Percentiles rank a stretch among this genome's conserved stretches.
These are phyloP conservation scores for Cicer arietinum DNA, from an alignment of 306 rosid species.

Conservation along the genomic window DNA sequence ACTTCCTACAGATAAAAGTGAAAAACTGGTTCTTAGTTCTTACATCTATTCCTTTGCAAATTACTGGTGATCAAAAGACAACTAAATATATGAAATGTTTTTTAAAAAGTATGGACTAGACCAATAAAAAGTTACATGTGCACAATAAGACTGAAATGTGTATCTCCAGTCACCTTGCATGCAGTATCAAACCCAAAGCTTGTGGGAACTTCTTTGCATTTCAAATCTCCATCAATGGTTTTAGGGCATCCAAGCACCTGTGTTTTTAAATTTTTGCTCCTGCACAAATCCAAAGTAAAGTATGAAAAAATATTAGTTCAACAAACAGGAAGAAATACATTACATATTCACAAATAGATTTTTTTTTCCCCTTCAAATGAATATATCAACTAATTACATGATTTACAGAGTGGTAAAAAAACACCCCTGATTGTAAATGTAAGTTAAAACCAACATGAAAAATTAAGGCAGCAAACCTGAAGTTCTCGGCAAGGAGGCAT, in stretches of 20 bases:
- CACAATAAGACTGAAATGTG: constrained; percentile 8
- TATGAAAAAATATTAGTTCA: constrained; percentile 3
- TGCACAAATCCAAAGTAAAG: constrained; percentile 46
- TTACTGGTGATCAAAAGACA: neutral
- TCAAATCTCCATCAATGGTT: constrained; percentile 96
- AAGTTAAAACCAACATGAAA: constrained; percentile 18
- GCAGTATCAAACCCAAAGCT: constrained; percentile 99
- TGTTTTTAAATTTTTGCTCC: constrained; percentile 82
- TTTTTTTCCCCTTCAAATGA: constrained; percentile 12
- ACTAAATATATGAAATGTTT: constrained; percentile 7
- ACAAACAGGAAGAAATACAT: neutral
- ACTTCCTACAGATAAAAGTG: constrained; percentile 3
- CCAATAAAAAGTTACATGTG: constrained; percentile 21
- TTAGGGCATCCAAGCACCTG: constrained; percentile 94
- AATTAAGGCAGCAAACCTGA: constrained; percentile 61
- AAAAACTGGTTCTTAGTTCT: constrained; percentile 12
- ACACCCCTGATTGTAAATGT: neutral
- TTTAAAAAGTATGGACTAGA: constrained; percentile 8
- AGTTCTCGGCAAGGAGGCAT: constrained; percentile 97
- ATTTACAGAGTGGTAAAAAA: constrained; percentile 6
- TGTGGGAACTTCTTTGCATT: constrained; percentile 95
- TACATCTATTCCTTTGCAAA: constrained; percentile 29
- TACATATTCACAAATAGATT: neutral
- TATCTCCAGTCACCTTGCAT: constrained; percentile 76
- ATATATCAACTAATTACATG: neutral